Evolutionary conservation across 2,329 filamentous ascomycete species (phyloP), one percentile per base, ranked within the genome.

Genomic region (Colletotrichum shisoi): DNA sequence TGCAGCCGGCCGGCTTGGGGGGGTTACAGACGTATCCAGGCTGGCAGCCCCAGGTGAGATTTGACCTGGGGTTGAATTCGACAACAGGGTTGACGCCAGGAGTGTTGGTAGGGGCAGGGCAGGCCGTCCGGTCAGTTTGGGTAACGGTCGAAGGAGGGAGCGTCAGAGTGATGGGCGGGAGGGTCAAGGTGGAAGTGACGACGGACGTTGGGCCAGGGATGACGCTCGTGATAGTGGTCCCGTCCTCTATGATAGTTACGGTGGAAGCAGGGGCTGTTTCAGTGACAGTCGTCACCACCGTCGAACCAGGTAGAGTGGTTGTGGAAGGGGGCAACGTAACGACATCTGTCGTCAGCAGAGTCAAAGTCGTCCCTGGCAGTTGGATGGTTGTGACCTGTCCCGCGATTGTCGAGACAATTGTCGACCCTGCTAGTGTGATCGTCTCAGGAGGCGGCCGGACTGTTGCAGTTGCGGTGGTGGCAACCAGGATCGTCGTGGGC

Each of bases 21-120:
- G 81, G 80, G 68, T 80, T 81, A 76, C 86, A 88, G 34, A 87
- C 79, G 17, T 73, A 82, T 39, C 85, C 84, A 2, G 85, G 83
- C 13, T 69, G 57, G 72, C 86, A 88, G 57, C 85, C 86, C 78
- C 82, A 87, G 0, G 83, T 85, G 45, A 76, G 76, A 59, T 84
- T 71, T 1, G 82, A 82, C 19, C 71, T 71, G 4, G 74, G 71
- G 46, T 77, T 64, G 15, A 81, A 76, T 1, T 74, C 69, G 13
- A 53, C 42, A 6, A 71, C 46, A 9, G 69, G 59, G 15, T 44
- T 40, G 39, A 67, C 40, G 54, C 73, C 62, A 44, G 75, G 51
- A 21, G 59, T 62, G 34, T 81, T 80, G 2, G 81, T 81, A 2
- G 84, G 82, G 2, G 76, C 74, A 3, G 83, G 75, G 65, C 85